Conservation (phyloP, 768 basidiomycete species). For the Dentipellis sp. region DNA sequence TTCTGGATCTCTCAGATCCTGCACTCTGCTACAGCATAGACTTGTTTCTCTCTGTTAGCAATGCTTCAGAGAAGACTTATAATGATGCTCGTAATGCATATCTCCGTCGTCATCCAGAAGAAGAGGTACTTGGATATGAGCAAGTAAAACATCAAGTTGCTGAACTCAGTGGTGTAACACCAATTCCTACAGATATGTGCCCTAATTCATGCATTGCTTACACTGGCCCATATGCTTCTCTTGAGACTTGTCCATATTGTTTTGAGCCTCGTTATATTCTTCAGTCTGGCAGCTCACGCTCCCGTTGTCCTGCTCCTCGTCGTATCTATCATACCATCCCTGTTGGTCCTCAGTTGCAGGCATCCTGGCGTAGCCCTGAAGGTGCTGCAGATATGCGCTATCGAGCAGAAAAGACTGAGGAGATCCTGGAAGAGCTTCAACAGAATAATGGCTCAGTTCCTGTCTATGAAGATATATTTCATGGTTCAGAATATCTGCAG, state of each 20-base stretch:
- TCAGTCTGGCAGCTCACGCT: not conserved
- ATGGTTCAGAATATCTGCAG: not conserved
- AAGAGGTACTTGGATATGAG: not conserved
- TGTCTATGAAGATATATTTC: not conserved
- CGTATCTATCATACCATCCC: no score
- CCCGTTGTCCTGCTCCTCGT: no score
- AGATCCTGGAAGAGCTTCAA: not conserved
- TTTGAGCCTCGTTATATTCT: not conserved
- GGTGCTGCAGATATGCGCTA: not conserved
- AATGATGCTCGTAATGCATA: not conserved
- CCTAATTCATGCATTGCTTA: not conserved
- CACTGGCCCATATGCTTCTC: not conserved
- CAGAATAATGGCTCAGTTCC: not conserved
- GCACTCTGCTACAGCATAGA: no score
- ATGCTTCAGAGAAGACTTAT: not conserved
- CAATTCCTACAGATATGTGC: not conserved
- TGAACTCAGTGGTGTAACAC: not conserved
- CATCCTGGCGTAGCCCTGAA: not conserved
- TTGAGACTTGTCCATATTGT: not conserved
- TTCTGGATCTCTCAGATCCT: no score
- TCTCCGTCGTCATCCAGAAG: not conserved
- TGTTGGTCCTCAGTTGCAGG: not conserved
- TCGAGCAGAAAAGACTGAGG: not conserved
- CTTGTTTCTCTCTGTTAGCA: not conserved
- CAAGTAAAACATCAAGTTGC: not conserved